A percentile compares a stretch with the other conserved stretches of the same genome.
Evolutionary conservation across 169 alveolate species (phyloP).

Genomic region (Plasmodium knowlesi): DNA sequence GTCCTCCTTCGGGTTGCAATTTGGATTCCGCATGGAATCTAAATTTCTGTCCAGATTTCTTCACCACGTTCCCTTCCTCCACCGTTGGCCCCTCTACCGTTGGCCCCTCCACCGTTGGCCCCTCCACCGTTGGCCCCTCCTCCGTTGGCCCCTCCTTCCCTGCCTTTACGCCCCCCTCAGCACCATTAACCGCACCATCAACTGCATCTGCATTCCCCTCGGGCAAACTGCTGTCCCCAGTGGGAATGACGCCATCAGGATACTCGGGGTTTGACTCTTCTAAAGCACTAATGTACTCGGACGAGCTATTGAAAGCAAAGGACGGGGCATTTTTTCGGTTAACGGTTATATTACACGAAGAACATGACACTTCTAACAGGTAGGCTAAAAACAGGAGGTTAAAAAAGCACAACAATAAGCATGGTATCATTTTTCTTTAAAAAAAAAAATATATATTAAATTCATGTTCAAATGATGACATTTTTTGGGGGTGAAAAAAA

Average conservation of each 20-base stretch:
- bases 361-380: slow-evolving; percentile 1
- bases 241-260: background rate
- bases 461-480: background rate
- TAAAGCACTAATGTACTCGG: background rate
- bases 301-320: background rate
- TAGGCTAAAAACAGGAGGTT: slow-evolving; percentile 5
- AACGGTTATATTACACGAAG: background rate
- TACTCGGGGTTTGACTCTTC: background rate
- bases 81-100: background rate
- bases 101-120: background rate
- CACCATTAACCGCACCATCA: background rate
- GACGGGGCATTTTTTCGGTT: background rate
- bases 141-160: background rate
- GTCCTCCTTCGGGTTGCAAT: background rate
- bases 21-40: background rate
- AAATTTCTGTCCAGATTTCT: background rate
- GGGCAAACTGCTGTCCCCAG: background rate
- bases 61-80: background rate
- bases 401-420: background rate
- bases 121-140: background rate
- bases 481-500: background rate
- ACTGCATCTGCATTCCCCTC: background rate
- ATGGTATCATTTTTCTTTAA: slow-evolving; percentile 48
- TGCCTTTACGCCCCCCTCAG: no score
- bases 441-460: background rate